Conservation (phyloP, 75 land plant species). For the Sequoiadendron giganteum region DNA sequence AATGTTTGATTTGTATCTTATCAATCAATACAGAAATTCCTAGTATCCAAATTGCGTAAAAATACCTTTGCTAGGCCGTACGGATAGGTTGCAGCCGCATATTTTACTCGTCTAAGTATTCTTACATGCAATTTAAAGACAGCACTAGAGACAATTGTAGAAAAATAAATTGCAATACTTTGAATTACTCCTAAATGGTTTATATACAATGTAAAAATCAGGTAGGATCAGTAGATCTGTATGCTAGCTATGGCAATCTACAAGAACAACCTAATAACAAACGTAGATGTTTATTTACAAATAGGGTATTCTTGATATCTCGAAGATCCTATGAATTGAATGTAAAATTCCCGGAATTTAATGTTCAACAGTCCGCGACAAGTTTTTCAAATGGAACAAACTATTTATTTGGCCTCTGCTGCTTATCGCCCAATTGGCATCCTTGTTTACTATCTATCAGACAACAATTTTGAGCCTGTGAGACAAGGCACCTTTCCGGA, state of each 20-base stretch:
- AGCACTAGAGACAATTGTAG: not conserved
- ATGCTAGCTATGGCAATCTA: not conserved
- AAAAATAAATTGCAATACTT: not conserved
- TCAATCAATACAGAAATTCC: too few species aligned
- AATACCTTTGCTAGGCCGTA: not conserved
- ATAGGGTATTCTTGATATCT: not conserved
- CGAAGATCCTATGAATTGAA: not conserved
- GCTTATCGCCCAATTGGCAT: not conserved
- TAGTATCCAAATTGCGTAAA: too few species aligned
- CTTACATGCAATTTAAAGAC: not conserved
- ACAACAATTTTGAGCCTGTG: not conserved
- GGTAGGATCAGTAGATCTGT: not conserved
- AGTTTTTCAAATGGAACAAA: not conserved
- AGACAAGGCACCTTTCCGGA: not conserved
- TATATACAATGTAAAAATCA: not conserved
- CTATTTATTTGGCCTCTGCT: not conserved
- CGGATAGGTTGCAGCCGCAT: not conserved
- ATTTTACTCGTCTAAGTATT: too few species aligned
- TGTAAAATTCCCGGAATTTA: not conserved
- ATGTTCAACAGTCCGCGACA: not conserved
- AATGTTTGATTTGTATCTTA: not conserved
- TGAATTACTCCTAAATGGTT: not conserved
- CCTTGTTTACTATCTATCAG: not conserved
- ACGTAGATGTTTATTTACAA: not conserved
- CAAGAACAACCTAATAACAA: not conserved